phyloP scores from a whole-genome alignment of 1,284 basidiomycete genomes.

The Puccinia polysora region DNA sequence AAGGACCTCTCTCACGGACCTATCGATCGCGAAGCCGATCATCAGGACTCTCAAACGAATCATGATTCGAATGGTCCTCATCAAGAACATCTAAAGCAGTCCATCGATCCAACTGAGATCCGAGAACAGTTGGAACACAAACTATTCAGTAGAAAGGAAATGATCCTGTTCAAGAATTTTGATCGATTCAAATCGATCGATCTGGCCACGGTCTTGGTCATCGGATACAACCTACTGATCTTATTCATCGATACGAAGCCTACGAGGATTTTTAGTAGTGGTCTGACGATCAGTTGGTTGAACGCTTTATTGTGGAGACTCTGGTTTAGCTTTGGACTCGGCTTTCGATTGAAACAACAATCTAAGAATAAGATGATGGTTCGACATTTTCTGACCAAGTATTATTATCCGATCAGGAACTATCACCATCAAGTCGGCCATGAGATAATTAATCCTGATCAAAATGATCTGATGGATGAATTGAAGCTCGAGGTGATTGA shows the following conservation, averaged over 20 bases:
- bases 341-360: constrained; percentile 75
- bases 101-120: constrained; percentile 46
- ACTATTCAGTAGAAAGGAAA: constrained; percentile 78
- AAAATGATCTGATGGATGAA: constrained; percentile 45
- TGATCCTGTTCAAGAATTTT: constrained; percentile 72
- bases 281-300: constrained; percentile 62
- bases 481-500: constrained; percentile 67
- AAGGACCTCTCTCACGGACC: not conserved
- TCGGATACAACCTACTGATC: constrained; percentile 60
- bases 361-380: constrained; percentile 82
- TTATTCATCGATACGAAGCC: constrained; percentile 57
- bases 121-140: constrained; percentile 84
- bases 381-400: constrained; percentile 78
- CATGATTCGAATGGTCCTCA: constrained; percentile 21
- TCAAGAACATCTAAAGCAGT: constrained; percentile 1
- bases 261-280: constrained; percentile 18
- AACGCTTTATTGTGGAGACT: constrained; percentile 82
- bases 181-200: constrained; percentile 74
- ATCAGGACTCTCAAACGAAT: constrained; percentile 8
- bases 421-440: constrained; percentile 46
- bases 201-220: constrained; percentile 62
- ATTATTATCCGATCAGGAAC: constrained; percentile 59
- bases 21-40: not conserved
- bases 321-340: constrained; percentile 84
- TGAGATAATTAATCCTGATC: constrained; percentile 5